A percentile compares a stretch with the other conserved stretches of the same genome.
phyloP scores from a whole-genome alignment of 2,329 filamentous ascomycete genomes.

The Sporothrix humicola region DNA sequence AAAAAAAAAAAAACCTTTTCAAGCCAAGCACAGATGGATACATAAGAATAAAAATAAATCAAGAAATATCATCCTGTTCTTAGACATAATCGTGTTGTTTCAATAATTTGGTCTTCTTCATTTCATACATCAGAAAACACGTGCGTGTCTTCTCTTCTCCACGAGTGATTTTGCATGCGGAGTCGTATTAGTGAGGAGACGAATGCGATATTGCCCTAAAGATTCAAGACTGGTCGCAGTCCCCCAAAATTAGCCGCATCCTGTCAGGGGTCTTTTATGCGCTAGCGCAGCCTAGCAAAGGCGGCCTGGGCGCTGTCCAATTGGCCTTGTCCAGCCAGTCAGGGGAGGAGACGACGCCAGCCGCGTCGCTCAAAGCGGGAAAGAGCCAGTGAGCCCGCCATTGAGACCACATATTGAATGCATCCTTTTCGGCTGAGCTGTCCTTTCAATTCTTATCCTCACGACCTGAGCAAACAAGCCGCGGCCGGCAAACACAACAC shows the following conservation, averaged over 20 bases:
- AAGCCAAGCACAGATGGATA: too few relatives aligned
- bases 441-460: slow-evolving; percentile 32
- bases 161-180: not conserved
- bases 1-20: too few relatives aligned
- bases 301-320: not conserved
- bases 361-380: slow-evolving; percentile 13
- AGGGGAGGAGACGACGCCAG: not conserved
- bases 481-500: slow-evolving; percentile 11
- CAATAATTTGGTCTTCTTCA: too few relatives aligned
- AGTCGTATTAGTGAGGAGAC: not conserved
- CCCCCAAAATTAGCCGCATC: slow-evolving; percentile 24
- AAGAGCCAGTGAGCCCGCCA: slow-evolving; percentile 1
- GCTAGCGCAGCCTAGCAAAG: not conserved
- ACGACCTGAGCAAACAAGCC: not conserved
- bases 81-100: too few relatives aligned
- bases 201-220: not conserved
- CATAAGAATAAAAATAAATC: too few relatives aligned
- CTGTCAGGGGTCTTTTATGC: slow-evolving; percentile 20
- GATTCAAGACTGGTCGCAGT: not conserved
- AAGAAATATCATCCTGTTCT: too few relatives aligned
- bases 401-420: slow-evolving; percentile 12
- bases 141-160: slow-evolving; percentile 1
- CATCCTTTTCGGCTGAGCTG: slow-evolving; percentile 34
- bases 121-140: not conserved
- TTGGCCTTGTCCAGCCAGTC: slow-evolving; percentile 21